Evolutionary conservation across 1,284 basidiomycete species (phyloP), one percentile per base, ranked within the genome.

Genomic region (Apiotrichum gracile): DNA sequence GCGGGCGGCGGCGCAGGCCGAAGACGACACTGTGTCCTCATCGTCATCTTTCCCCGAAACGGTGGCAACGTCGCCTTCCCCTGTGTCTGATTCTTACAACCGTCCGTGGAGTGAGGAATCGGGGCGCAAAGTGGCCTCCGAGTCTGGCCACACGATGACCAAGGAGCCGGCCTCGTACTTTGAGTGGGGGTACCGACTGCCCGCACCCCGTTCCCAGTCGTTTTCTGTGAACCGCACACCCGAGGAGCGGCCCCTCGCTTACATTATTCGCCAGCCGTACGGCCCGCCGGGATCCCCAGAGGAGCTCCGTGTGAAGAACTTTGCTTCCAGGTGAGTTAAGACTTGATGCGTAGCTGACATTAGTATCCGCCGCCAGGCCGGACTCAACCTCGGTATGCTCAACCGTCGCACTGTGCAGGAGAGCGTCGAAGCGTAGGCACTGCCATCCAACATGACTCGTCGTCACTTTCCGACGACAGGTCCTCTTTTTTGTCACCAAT

Each of bases 241-340:
- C 5, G 43, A 45, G 10, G 43, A 45, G 21, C 43, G 43, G 29
- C 9, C 43, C 3, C 35, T 47, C 27, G 22, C 37, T 7, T 25
- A 12, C 14, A 46, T 61, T 44, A 78, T 83, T 47, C 84, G 89
- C 73, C 89, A 91, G 78, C 89, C 89, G 59, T 82, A 82, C 55
- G 89, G 89, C 61, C 89, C 89, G 52, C 89, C 89, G 50, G 86
- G 86, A 25, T 86, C 86, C 68, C 82, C 83, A 54, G 87, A 90
- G 65, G 89, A 91, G 70, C 81, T 92, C 39, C 85, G 85, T n/a
- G 83, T 85, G 44, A 87, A 86, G 79, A 92, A 92, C 76, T 92
- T 92, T 77, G 88, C 89, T 21, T 55, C 61, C 25, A 47, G 66
- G 60, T 52, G 39, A 51, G 46, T 45, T 24, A 10, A 22, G 25